A percentile compares a stretch with the other conserved stretches of the same genome.
phyloP scores from a whole-genome alignment of 1,284 basidiomycete species.

The Cryptococcus depauperatus region DNA sequence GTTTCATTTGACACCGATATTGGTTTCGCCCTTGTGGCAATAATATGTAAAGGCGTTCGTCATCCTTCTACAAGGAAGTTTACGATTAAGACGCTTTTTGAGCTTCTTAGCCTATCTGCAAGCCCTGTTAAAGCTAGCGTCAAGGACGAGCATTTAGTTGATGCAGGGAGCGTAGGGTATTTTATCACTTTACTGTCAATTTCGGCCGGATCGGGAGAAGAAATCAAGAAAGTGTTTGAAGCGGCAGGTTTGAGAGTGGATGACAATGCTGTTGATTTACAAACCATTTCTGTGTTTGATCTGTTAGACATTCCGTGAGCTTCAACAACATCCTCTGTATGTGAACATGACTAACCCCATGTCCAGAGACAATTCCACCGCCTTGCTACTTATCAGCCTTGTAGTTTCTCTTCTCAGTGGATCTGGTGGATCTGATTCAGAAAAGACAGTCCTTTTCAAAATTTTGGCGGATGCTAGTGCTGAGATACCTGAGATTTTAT shows the following conservation, averaged over 20 bases:
- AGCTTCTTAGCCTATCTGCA: constrained; percentile 52
- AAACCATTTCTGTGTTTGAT: constrained; percentile 49
- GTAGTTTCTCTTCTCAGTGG: constrained; percentile 65
- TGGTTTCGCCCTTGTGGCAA: constrained; percentile 69
- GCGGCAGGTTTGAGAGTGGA: constrained; percentile 54
- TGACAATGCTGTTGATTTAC: constrained; percentile 50
- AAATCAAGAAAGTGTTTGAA: constrained; percentile 53
- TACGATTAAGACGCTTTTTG: constrained; percentile 27
- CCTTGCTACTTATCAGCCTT: constrained; percentile 67
- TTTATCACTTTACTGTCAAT: constrained; percentile 71
- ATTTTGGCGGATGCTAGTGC: constrained; percentile 67
- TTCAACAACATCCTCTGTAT: background rate
- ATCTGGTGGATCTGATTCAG: constrained; percentile 64
- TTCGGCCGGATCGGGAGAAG: constrained; percentile 53
- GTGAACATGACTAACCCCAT: background rate
- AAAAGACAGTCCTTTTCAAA: constrained; percentile 70
- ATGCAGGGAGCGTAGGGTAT: constrained; percentile 62
- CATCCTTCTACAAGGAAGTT: constrained; percentile 54
- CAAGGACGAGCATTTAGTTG: constrained; percentile 42
- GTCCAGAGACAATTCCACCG: constrained; percentile 54
- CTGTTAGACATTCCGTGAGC: constrained; percentile 36
- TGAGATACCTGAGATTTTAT: constrained; percentile 64
- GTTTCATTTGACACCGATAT: constrained; percentile 71
- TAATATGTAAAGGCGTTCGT: constrained; percentile 78
- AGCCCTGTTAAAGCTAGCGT: constrained; percentile 51